A percentile compares a stretch with the other conserved stretches of the same genome.
Evolutionary conservation across 495 filamentous ascomycete species (phyloP).

Genomic region (Chaetomium fimeti): DNA sequence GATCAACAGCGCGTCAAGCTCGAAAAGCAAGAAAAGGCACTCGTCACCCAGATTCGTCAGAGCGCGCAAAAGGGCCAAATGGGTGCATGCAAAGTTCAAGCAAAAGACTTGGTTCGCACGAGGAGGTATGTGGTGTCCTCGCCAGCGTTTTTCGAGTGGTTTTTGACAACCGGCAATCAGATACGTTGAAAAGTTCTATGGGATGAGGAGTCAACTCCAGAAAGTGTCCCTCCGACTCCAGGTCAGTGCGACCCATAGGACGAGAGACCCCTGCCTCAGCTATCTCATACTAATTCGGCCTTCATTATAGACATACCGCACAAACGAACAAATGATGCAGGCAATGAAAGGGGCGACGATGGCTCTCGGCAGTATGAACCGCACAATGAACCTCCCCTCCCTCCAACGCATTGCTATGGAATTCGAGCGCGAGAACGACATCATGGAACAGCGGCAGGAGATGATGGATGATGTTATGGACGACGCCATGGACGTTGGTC

Average conservation of each 20-base stretch:
- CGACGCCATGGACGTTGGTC: slow-evolving; percentile 90
- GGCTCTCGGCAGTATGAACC: slow-evolving; percentile 92
- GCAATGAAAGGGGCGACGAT: slow-evolving; percentile 97
- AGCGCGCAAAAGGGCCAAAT: slow-evolving; percentile 96
- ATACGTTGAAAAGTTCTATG: slow-evolving; percentile 97
- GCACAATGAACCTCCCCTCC: slow-evolving; percentile 92
- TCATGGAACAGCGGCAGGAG: slow-evolving; percentile 98
- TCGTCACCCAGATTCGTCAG: slow-evolving; percentile 93
- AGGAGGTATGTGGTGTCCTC: slow-evolving; percentile 57
- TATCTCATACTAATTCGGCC: slow-evolving; percentile 21
- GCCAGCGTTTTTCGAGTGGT: background rate
- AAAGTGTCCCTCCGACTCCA: slow-evolving; percentile 94
- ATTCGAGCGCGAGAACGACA: slow-evolving; percentile 97
- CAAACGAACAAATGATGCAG: slow-evolving; percentile 99
- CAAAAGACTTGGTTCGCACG: slow-evolving; percentile 92
- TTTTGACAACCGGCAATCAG: slow-evolving; percentile 42
- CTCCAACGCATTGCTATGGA: slow-evolving; percentile 98
- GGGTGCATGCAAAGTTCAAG: slow-evolving; percentile 94
- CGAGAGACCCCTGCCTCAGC: background rate
- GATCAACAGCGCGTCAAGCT: slow-evolving; percentile 92
- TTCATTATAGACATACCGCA: slow-evolving; percentile 75
- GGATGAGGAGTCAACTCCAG: slow-evolving; percentile 94
- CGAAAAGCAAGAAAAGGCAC: slow-evolving; percentile 97
- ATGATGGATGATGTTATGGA: slow-evolving; percentile 99
- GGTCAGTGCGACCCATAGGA: slow-evolving; percentile 47